Base-by-base conservation (phyloP, 306 rosid genomes). In the Prunus mongolica region DNA sequence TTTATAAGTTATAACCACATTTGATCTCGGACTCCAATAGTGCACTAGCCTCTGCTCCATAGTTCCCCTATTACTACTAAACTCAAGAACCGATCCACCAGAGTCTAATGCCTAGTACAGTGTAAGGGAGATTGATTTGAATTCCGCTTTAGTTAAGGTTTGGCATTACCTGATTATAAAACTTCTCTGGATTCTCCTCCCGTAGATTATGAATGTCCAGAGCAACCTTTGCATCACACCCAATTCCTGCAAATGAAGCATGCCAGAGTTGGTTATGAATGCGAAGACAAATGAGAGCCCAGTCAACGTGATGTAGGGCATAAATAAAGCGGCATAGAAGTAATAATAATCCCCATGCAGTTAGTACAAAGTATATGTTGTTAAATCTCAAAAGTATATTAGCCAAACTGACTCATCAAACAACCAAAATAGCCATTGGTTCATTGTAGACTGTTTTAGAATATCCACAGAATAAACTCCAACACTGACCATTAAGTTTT, bases 151-250 rank as follows among this genome's bases (percentile, higher is more conserved):
- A 30, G 66, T 46, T 24, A 47, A 30, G 67, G 65, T 50, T 65
- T 18, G 3, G 24, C 19, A 72, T 83, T 69, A 95, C 99, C 99
- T 96, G 99, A 82, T 96, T 96, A 82, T 91, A 96, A 75, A 96
- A 96, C 85, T 91, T 96, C 54, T 92, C 99, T 22, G 99, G 99
- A 84, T 96, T 96, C 83, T 96, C 99, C 85, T 96, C 99, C 65
- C 99, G 92, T 67, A 96, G 78, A 84, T 92, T 96, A 89, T 96
- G 98, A 79, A 96, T 96, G 82, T 96, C 99, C 81, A 96, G 84
- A 84, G 97, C 97, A 87, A 96, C 99, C 86, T 96, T 96, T 30
- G 99, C 99, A 87, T 96, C 99, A 75, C 99, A 96, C 19, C 99
- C 99, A 80, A 96, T 85, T 81, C 99, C 99, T 96, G 80, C 65